Percentiles rank a stretch among this genome's conserved stretches.
Conservation (phyloP, 1,284 basidiomycete species). For the Moesziomyces aphidis region DNA sequence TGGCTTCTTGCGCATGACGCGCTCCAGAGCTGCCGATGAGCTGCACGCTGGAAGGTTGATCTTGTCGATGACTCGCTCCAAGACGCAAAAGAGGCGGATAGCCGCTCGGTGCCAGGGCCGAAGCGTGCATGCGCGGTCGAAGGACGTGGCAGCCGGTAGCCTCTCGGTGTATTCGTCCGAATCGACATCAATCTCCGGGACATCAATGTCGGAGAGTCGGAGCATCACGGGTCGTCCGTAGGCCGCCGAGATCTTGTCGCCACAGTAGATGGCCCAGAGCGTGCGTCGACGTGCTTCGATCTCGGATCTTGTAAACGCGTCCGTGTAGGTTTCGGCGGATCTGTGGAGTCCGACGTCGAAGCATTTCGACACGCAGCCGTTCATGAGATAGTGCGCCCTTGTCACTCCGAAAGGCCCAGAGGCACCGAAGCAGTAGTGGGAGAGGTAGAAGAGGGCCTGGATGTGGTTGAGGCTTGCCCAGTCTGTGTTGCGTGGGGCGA, state of each 20-base stretch:
- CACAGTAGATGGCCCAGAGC: constrained; percentile 49
- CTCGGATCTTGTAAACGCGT: constrained; percentile 45
- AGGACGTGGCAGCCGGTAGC: constrained; percentile 40
- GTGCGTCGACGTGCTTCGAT: constrained; percentile 48
- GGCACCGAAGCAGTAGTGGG: constrained; percentile 50
- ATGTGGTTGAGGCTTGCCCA: constrained; percentile 51
- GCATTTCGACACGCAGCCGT: constrained; percentile 51
- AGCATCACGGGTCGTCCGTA: constrained; percentile 48
- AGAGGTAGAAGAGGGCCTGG: constrained; percentile 49
- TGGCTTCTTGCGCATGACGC: constrained; percentile 48
- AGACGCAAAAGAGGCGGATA: constrained; percentile 44
- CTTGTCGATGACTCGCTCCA: constrained; percentile 51
- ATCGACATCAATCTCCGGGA: constrained; percentile 45
- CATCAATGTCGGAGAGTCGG: constrained; percentile 47
- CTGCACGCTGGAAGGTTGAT: constrained; percentile 53
- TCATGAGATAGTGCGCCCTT: constrained; percentile 46
- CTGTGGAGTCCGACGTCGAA: constrained; percentile 50
- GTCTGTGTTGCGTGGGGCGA: constrained; percentile 41
- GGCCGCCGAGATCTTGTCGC: constrained; percentile 51
- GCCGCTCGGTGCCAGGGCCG: constrained; percentile 46
- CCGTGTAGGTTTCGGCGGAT: constrained; percentile 51
- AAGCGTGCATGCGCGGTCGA: constrained; percentile 41
- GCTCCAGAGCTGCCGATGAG: constrained; percentile 35
- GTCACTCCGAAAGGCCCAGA: constrained; percentile 46
- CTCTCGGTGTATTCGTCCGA: constrained; percentile 48